A percentile compares a stretch with the other conserved stretches of the same genome.
These are phyloP conservation scores for Verticillium nubilum DNA, from an alignment of 2,329 filamentous ascomycete species.

Conservation along the genomic window DNA sequence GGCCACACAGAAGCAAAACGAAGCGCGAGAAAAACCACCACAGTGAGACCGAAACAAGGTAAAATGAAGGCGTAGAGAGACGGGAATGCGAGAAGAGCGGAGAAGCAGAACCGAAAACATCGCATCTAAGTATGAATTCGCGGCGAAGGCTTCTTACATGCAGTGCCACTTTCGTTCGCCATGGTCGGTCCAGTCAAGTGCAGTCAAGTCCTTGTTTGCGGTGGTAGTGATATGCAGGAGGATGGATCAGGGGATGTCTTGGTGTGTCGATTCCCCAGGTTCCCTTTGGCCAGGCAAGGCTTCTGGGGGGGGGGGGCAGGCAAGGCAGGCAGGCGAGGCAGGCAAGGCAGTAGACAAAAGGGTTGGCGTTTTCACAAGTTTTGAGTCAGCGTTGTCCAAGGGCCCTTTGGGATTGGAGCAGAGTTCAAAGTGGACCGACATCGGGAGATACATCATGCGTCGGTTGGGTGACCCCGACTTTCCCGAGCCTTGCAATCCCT, in stretches of 20 bases:
- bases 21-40: not conserved
- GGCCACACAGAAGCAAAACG: not conserved
- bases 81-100: not conserved
- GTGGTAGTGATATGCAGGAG: not conserved
- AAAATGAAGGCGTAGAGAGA: not conserved
- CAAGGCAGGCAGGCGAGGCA: not conserved
- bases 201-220: not conserved
- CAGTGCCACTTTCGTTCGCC: conserved; percentile 11
- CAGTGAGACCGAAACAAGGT: not conserved
- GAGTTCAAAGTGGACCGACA: not conserved
- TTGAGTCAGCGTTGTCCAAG: not conserved
- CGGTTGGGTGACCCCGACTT: not conserved
- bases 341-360: not conserved
- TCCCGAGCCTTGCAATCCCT: not conserved
- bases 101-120: not conserved
- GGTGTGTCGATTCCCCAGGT: not conserved
- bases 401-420: not conserved
- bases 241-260: not conserved
- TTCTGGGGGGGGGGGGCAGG: not conserved
- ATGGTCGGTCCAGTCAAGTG: conserved; percentile 9
- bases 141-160: conserved; percentile 9
- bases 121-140: not conserved
- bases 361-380: not conserved
- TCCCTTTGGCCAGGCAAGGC: not conserved
- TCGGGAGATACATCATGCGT: not conserved